Percentiles rank a stretch among this genome's conserved stretches.
phyloP scores from a whole-genome alignment of 75 land plant genomes.

The Adiantum capillusveneris region DNA sequence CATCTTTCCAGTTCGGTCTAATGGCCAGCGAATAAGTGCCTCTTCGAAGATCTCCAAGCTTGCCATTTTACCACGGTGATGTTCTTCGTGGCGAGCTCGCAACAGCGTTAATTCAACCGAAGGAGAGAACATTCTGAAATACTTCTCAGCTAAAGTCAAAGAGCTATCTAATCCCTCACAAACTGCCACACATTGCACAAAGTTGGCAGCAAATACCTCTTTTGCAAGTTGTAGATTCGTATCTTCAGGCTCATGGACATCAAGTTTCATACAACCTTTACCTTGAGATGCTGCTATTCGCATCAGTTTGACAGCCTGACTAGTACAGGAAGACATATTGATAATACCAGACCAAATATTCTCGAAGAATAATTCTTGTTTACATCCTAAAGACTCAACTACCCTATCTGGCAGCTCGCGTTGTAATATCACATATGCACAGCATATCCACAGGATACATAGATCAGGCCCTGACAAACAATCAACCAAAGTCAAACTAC shows the following conservation, averaged over 20 bases:
- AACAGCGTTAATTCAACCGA: slow-evolving; percentile 58
- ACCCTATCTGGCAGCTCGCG: slow-evolving; percentile 52
- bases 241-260: slow-evolving; percentile 9
- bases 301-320: slow-evolving; percentile 33
- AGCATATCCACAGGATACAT: slow-evolving; percentile 68
- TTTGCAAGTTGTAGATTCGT: slow-evolving; percentile 9
- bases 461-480: slow-evolving; percentile 43
- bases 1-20: slow-evolving; percentile 50
- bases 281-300: slow-evolving; percentile 24
- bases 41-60: slow-evolving; percentile 47
- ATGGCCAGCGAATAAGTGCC: slow-evolving; percentile 53
- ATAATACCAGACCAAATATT: slow-evolving; percentile 53
- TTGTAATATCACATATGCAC: slow-evolving; percentile 53
- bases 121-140: slow-evolving; percentile 36
- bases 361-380: slow-evolving; percentile 45
- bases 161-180: slow-evolving; percentile 33
- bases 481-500: slow-evolving; percentile 23
- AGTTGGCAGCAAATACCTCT: slow-evolving; percentile 50
- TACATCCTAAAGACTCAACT: slow-evolving; percentile 42
- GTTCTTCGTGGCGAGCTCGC: slow-evolving; percentile 20
- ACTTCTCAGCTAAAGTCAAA: slow-evolving; percentile 21
- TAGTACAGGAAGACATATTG: slow-evolving; percentile 18
- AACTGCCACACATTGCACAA: slow-evolving; percentile 42
- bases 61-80: slow-evolving; percentile 9
- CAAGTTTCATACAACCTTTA: slow-evolving; percentile 3